These are phyloP conservation scores for Ogataea zsoltii DNA, from an alignment of 805 yeast genomes.

Conservation along the genomic window DNA sequence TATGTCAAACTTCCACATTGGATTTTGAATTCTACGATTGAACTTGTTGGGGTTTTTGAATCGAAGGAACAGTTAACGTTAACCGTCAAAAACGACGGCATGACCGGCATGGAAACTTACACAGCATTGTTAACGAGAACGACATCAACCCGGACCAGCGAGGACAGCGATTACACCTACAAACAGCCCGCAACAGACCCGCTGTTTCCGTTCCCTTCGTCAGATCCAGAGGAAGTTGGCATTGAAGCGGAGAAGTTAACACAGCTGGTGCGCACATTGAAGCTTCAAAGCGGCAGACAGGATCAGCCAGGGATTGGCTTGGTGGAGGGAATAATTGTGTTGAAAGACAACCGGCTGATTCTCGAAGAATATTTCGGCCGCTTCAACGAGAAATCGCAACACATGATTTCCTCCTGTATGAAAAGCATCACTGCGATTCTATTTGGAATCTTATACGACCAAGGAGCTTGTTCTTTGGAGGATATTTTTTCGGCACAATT, in stretches of 20 bases:
- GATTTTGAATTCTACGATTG: not conserved
- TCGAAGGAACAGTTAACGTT: not conserved
- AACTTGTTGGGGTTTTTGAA: not conserved
- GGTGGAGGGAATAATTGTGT: not conserved
- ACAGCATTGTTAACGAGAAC: not conserved
- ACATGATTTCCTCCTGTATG: constrained; percentile 1
- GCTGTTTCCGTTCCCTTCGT: too few relatives aligned
- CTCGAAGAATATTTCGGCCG: constrained; percentile 5
- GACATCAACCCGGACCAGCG: too few relatives aligned
- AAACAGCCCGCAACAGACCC: not conserved
- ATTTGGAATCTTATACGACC: constrained; percentile 1
- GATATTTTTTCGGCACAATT: not conserved
- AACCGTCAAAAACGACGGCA: not conserved
- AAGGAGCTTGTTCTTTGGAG: not conserved
- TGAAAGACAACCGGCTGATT: not conserved
- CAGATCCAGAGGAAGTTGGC: too few relatives aligned
- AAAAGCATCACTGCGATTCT: constrained; percentile 4
- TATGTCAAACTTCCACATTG: not conserved
- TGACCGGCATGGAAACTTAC: constrained; percentile 2
- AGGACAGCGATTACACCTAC: too few relatives aligned
- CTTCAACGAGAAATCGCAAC: not conserved
- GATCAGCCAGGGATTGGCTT: too few relatives aligned
- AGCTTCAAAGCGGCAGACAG: too few relatives aligned
- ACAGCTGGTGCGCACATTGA: too few relatives aligned
- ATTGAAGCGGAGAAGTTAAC: too few relatives aligned